Conservation (phyloP, 495 filamentous ascomycete species). For the Neurospora sp. region DNA sequence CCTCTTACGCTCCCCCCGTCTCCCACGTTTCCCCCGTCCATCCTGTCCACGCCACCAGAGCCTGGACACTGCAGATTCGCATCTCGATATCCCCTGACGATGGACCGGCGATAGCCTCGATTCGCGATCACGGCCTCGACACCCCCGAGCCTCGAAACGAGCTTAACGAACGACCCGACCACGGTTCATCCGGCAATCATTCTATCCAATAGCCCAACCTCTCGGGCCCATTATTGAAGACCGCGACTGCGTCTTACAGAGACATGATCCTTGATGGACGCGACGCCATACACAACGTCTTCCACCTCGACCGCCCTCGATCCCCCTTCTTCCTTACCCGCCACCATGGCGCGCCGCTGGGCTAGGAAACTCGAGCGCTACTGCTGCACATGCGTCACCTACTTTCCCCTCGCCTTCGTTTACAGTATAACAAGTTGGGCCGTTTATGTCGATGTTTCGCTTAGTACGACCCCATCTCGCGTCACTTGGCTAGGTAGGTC, state of each 20-base stretch:
- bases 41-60: neutral
- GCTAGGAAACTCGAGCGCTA: slow-evolving; percentile 70
- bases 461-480: slow-evolving; percentile 50
- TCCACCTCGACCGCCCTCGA: slow-evolving; percentile 4
- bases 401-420: slow-evolving; percentile 82
- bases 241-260: neutral
- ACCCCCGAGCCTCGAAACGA: neutral
- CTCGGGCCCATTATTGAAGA: neutral
- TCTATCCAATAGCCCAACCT: neutral
- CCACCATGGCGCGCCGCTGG: slow-evolving; percentile 43
- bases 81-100: neutral
- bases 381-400: slow-evolving; percentile 70
- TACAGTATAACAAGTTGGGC: slow-evolving; percentile 87
- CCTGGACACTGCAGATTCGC: neutral
- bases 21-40: neutral
- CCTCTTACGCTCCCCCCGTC: neutral
- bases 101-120: neutral
- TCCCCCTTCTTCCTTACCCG: neutral
- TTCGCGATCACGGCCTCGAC: neutral
- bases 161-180: neutral
- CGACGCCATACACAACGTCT: slow-evolving; percentile 11
- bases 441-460: slow-evolving; percentile 70
- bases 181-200: neutral
- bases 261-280: slow-evolving; percentile 13
- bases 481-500: slow-evolving; percentile 57